phyloP scores from a whole-genome alignment of 129 eudicot genomes.

The Kitagawia praeruptora region DNA sequence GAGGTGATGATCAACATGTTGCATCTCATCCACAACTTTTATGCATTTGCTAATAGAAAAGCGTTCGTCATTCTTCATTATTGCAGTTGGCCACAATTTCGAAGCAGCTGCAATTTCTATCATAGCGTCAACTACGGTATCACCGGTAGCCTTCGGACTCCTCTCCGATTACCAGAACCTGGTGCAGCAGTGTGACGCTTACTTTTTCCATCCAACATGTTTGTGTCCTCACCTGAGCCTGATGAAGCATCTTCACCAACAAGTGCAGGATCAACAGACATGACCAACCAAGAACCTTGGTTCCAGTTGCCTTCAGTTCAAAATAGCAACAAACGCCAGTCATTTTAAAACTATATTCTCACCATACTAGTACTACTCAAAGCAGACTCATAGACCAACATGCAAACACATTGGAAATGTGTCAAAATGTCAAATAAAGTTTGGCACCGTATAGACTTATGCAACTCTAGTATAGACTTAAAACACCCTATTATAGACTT shows the following conservation, averaged over 20 bases:
- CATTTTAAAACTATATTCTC: background rate
- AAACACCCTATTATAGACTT: no score
- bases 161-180: constrained; percentile 32
- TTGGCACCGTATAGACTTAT: no score
- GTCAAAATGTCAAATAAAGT: no score
- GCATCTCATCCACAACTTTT: constrained; percentile 40
- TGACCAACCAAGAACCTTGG: constrained; percentile 16
- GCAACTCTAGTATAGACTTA: no score
- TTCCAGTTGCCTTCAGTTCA: constrained; percentile 23
- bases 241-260: constrained; percentile 51
- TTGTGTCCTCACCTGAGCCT: constrained; percentile 47
- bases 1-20: constrained; percentile 38
- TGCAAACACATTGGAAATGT: background rate
- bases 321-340: constrained; percentile 16
- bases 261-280: constrained; percentile 44
- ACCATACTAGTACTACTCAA: background rate
- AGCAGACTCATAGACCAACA: background rate
- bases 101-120: constrained; percentile 44
- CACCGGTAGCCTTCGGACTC: constrained; percentile 27
- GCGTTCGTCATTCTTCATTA: constrained; percentile 39
- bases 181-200: constrained; percentile 28
- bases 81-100: constrained; percentile 52
- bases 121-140: constrained; percentile 3
- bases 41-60: constrained; percentile 58
- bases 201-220: constrained; percentile 39